Evolutionary conservation across 306 rosid species (phyloP).

Genomic region (apple (Malus domestica)): DNA sequence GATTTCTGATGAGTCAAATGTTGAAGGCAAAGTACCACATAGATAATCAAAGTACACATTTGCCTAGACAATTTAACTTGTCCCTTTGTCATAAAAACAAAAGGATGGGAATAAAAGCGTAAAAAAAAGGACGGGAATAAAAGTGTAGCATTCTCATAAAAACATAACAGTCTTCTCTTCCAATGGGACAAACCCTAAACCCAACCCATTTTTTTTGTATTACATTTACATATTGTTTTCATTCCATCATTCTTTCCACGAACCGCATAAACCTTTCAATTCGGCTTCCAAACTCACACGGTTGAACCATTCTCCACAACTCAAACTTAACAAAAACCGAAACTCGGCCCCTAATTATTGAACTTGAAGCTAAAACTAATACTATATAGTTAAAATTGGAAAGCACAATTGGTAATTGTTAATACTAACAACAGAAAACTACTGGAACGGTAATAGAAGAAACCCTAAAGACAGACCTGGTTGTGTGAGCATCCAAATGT

Average conservation of each 20-base stretch:
- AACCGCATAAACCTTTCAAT: not conserved
- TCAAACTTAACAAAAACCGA: not conserved
- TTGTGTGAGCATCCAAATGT: slow-evolving; percentile 96
- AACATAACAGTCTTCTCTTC: not conserved
- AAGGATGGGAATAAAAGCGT: no score
- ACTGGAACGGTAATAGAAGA: not conserved
- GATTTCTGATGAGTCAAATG: not conserved
- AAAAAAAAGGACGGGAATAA: not conserved
- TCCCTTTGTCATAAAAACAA: not conserved
- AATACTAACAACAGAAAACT: not conserved
- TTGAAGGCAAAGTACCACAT: not conserved
- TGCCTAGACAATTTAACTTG: not conserved
- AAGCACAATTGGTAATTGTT: no score
- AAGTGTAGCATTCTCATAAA: not conserved
- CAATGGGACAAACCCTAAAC: no score
- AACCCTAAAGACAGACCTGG: slow-evolving; percentile 36
- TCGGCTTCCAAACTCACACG: not conserved
- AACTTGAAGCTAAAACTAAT: not conserved
- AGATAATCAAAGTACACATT: no score
- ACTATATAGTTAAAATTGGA: not conserved
- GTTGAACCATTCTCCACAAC: not conserved
- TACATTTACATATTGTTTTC: not conserved
- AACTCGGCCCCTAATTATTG: not conserved
- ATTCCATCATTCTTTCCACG: not conserved
- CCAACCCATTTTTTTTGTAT: not conserved